Evolutionary conservation across 345 rosid species (phyloP), one percentile per base, ranked within the genome.

Genomic region (Nasturtium officinale): DNA sequence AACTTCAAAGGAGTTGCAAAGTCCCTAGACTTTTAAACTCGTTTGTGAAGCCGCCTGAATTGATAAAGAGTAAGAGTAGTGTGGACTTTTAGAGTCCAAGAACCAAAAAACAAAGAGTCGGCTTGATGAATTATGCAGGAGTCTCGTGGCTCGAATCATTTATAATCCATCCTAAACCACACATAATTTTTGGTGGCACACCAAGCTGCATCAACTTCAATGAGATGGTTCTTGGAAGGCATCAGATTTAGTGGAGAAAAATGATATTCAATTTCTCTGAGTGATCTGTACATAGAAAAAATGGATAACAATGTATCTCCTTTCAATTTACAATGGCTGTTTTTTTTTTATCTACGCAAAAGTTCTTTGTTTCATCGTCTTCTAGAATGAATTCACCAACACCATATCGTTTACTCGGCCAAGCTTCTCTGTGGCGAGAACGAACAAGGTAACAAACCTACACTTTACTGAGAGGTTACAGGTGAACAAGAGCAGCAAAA

Each of bases 241-340:
- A 53, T 13, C 17, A 28, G 11, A 0, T 15, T 54, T 16, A n/a
- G 1, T 57, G 62, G 45, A 42, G 25, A 59, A 59, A 60, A 38
- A 45, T 48, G 43, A 48, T 30, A 32, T 51, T 66, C 71, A 37
- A 67, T 37, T 52, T 67, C 26, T 56, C 33, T 2, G 29, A 40
- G 10, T 54, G 25, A 11, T 60, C 88, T 82, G 83, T 82, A 87
- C 90, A 89, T 74, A 72, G 75, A 76, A 47, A 59, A 80, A 77
- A 63, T 58, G 43, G 67, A 25, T 45, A 65, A 65, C 54, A 73
- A 46, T 16, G 11, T 65, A 48, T 67, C 46, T 51, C 68, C 61
- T 73, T 50, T 61, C 4, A 47, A 73, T 73, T 74, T 69, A 81
- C 84, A 77, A 15, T 29, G 82, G 52, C 61, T 30, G 38, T 35